A percentile compares a stretch with the other conserved stretches of the same genome.
phyloP scores from a whole-genome alignment of 148 eudicot genomes.

The Silene uniflora region DNA sequence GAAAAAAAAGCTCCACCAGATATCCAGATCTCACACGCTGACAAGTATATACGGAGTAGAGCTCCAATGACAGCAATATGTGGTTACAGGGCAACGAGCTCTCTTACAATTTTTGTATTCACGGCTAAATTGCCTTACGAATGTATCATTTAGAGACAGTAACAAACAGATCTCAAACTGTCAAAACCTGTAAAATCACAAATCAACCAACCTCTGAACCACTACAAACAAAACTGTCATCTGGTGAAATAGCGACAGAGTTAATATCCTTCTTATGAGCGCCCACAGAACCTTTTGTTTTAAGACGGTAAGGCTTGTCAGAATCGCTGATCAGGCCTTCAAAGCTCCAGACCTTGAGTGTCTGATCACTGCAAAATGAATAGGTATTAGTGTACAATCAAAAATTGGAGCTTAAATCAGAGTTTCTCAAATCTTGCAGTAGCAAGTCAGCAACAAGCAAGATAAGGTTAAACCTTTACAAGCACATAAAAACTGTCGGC shows the following conservation, averaged over 20 bases:
- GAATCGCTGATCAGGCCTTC: constrained; percentile 45
- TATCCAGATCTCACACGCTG: too few relatives aligned
- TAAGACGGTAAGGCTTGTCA: constrained; percentile 47
- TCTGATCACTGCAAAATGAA: constrained; percentile 56
- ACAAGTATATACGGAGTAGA: too few relatives aligned
- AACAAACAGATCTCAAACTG: not conserved
- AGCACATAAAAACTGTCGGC: too few relatives aligned
- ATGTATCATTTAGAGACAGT: not conserved
- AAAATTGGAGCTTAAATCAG: not conserved
- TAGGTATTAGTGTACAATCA: not conserved
- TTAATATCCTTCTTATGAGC: constrained; percentile 97
- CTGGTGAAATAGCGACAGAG: constrained; percentile 78
- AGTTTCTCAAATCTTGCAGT: too few relatives aligned
- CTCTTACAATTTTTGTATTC: too few relatives aligned
- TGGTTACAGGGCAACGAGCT: too few relatives aligned
- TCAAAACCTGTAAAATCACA: not conserved
- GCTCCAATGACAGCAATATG: not conserved
- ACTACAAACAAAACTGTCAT: constrained; percentile 85
- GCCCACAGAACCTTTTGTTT: constrained; percentile 76
- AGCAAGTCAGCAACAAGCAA: too few relatives aligned
- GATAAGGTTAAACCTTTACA: too few relatives aligned
- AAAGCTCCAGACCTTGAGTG: constrained; percentile 86
- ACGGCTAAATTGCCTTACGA: not conserved
- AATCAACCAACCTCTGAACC: constrained; percentile 76
- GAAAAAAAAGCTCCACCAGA: too few relatives aligned